Evolutionary conservation across 2,329 filamentous ascomycete genomes (phyloP).

Genomic region (Fusarium napiforme): DNA sequence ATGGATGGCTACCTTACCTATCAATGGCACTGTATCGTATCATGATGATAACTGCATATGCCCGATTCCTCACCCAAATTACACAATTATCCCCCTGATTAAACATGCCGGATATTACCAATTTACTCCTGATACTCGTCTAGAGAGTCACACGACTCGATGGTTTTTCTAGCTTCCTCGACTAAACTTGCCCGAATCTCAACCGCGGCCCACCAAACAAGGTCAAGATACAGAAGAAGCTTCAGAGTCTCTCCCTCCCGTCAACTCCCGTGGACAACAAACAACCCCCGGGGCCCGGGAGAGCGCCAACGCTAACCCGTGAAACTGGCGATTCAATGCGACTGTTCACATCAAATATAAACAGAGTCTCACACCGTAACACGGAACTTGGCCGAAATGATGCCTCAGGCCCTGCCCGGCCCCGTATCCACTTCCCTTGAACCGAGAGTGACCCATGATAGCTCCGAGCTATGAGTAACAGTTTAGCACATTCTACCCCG

Average conservation of each 20-base stretch:
- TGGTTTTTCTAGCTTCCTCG: constrained; percentile 11
- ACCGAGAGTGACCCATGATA: constrained; percentile 24
- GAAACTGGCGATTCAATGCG: constrained; percentile 11
- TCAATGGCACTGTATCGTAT: neutral
- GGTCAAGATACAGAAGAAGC: neutral
- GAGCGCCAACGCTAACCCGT: neutral
- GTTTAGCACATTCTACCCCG: constrained; percentile 20
- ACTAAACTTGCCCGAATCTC: constrained; percentile 14
- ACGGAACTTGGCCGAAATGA: constrained; percentile 34
- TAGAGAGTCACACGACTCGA: constrained; percentile 22
- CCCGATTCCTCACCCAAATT: neutral
- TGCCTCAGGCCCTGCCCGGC: constrained; percentile 26
- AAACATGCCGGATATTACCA: no score
- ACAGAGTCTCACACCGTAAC: constrained; percentile 12
- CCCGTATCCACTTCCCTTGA: constrained; percentile 27
- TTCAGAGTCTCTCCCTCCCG: constrained; percentile 2
- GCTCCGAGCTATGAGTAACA: constrained; percentile 34
- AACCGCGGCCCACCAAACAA: constrained; percentile 3
- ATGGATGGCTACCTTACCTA: constrained; percentile 1
- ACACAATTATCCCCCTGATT: neutral
- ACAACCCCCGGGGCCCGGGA: neutral
- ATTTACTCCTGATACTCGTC: neutral
- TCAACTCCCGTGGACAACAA: constrained; percentile 3
- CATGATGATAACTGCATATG: neutral
- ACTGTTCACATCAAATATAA: neutral